A percentile compares a stretch with the other conserved stretches of the same genome.
Evolutionary conservation across 2,329 filamentous ascomycete genomes (phyloP).

Genomic region (Dothideomycetidae sp.): DNA sequence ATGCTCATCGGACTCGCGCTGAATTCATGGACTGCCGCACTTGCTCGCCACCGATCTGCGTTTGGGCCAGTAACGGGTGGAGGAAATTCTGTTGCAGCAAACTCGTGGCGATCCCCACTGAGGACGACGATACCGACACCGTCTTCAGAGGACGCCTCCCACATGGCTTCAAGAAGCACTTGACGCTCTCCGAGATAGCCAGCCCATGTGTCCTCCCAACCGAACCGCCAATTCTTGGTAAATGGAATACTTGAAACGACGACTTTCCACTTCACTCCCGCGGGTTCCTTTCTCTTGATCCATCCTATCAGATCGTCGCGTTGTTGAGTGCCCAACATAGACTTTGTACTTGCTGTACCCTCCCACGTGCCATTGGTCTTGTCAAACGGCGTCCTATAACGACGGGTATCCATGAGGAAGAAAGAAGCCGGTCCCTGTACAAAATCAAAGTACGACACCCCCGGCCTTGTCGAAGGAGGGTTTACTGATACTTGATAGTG

Average conservation of each 20-base stretch:
- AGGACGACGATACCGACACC: slow-evolving; percentile 71
- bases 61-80: slow-evolving; percentile 33
- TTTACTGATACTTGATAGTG: slow-evolving; percentile 79
- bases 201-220: slow-evolving; percentile 82
- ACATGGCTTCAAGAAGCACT: slow-evolving; percentile 76
- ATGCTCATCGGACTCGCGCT: slow-evolving; percentile 83
- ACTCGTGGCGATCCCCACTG: slow-evolving; percentile 91
- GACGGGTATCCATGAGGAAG: slow-evolving; percentile 86
- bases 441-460: slow-evolving; percentile 78
- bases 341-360: slow-evolving; percentile 43
- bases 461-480: slow-evolving; percentile 49
- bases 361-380: slow-evolving; percentile 41
- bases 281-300: slow-evolving; percentile 56
- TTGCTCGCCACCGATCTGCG: slow-evolving; percentile 27
- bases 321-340: slow-evolving; percentile 74
- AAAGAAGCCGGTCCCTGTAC: slow-evolving; percentile 81
- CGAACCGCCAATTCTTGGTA: slow-evolving; percentile 93
- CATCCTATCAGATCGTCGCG: slow-evolving; percentile 66
- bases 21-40: slow-evolving; percentile 70
- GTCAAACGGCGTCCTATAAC: slow-evolving; percentile 61
- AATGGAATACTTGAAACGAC: slow-evolving; percentile 83
- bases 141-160: slow-evolving; percentile 57
- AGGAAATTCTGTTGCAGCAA: slow-evolving; percentile 69
- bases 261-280: slow-evolving; percentile 83
- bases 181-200: slow-evolving; percentile 74